Evolutionary conservation across 495 filamentous ascomycete genomes (phyloP).

Genomic region (Xylaria intraflava): DNA sequence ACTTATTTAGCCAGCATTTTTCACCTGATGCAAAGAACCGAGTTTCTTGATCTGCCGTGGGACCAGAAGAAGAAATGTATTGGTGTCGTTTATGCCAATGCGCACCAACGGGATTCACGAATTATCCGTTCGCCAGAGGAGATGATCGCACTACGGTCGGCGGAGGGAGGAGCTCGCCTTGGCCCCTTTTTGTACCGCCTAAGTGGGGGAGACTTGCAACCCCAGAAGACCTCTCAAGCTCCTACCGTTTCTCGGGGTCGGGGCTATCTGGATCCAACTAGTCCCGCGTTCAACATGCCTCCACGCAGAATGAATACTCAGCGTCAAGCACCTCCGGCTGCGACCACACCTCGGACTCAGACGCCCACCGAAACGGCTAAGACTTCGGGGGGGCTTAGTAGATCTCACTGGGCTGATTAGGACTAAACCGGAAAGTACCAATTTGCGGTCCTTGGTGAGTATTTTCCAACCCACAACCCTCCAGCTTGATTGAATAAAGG

Average conservation of each 20-base stretch:
- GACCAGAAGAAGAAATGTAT: constrained; percentile 8
- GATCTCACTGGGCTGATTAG: background rate
- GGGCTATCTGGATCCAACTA: no score
- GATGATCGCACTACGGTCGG: constrained; percentile 4
- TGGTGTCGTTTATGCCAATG: constrained; percentile 14
- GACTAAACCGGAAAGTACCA: no score
- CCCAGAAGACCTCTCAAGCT: no score
- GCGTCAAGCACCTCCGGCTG: no score
- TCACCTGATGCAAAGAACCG: constrained; percentile 4
- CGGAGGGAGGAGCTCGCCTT: background rate
- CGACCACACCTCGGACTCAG: background rate
- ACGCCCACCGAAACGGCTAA: background rate
- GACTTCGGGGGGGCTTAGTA: background rate
- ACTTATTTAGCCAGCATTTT: background rate
- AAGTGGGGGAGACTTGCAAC: background rate
- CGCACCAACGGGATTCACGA: constrained; percentile 1
- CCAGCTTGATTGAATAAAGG: no score
- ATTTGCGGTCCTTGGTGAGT: background rate
- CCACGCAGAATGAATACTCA: no score
- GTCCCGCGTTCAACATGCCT: no score
- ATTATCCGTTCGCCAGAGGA: constrained; percentile 8
- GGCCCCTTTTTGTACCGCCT: background rate
- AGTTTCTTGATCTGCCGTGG: constrained; percentile 5
- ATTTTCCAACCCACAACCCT: background rate
- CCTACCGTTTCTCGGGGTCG: background rate